Conservation (phyloP, 495 filamentous ascomycete species). For the Penicillium manginii region DNA sequence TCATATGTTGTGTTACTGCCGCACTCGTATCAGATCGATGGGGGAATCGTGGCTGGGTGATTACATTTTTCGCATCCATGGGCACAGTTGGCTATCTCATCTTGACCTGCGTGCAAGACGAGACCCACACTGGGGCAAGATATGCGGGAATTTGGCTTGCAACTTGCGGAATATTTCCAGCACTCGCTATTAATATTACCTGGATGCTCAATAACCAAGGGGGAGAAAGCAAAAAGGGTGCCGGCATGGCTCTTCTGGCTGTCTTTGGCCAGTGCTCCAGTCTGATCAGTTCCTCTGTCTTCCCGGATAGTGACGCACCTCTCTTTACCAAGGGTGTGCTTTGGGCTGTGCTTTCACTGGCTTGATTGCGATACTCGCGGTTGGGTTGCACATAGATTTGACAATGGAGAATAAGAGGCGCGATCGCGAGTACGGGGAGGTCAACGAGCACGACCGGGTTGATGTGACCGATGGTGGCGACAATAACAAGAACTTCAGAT, state of each 20-base stretch:
- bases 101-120: slow-evolving; percentile 49
- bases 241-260: slow-evolving; percentile 34
- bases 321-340: slow-evolving; percentile 33
- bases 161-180: slow-evolving; percentile 62
- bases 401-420: slow-evolving; percentile 32
- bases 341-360: slow-evolving; percentile 36
- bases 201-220: slow-evolving; percentile 70
- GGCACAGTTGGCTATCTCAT: slow-evolving; percentile 71
- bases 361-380: slow-evolving; percentile 29
- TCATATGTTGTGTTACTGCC: slow-evolving; percentile 61
- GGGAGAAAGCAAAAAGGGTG: slow-evolving; percentile 45
- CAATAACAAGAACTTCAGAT: slow-evolving; percentile 29
- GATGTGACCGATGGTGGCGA: slow-evolving; percentile 36
- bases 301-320: slow-evolving; percentile 29
- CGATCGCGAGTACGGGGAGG: slow-evolving; percentile 30
- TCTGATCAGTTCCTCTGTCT: slow-evolving; percentile 32
- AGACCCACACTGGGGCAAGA: slow-evolving; percentile 49
- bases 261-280: slow-evolving; percentile 38
- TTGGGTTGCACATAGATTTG: slow-evolving; percentile 31
- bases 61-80: slow-evolving; percentile 59
- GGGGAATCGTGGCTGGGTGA: slow-evolving; percentile 63
- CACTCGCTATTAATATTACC: slow-evolving; percentile 63
- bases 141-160: slow-evolving; percentile 68
- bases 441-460: slow-evolving; percentile 26
- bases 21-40: slow-evolving; percentile 67